Evolutionary conservation across 805 yeast genomes (phyloP).

Genomic region (Yarrowia sp.): DNA sequence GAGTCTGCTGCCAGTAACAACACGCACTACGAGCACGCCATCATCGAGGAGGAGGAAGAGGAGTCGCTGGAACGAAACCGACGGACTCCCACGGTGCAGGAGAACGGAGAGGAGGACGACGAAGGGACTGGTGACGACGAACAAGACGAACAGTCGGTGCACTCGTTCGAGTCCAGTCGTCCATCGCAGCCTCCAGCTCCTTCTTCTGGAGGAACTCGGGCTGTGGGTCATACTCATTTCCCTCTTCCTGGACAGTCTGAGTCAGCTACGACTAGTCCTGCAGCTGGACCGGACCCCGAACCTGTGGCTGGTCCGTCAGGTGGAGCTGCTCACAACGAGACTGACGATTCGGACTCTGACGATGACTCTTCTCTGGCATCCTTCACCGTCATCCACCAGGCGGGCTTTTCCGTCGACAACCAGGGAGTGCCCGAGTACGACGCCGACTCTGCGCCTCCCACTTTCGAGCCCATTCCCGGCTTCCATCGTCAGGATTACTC

Average conservation of each 20-base stretch:
- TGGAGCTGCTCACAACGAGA: neutral
- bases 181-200: neutral
- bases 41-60: slow-evolving; percentile 26
- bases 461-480: slow-evolving; percentile 48
- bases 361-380: slow-evolving; percentile 11
- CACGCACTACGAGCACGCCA: slow-evolving; percentile 14
- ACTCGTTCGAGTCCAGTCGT: neutral
- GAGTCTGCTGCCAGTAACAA: slow-evolving; percentile 14
- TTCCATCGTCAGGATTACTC: slow-evolving; percentile 48
- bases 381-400: slow-evolving; percentile 1
- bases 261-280: neutral
- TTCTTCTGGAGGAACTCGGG: neutral
- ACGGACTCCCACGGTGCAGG: slow-evolving; percentile 12
- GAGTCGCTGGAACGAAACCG: slow-evolving; percentile 26
- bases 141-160: neutral
- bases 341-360: neutral
- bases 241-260: neutral
- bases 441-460: slow-evolving; percentile 40
- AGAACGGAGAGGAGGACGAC: neutral
- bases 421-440: slow-evolving; percentile 24
- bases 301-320: slow-evolving; percentile 5
- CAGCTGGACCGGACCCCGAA: neutral
- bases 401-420: slow-evolving; percentile 14
- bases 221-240: slow-evolving; percentile 1
- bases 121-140: neutral